Percentiles rank a stretch among this genome's conserved stretches.
These are phyloP conservation scores for Pseudogymnoascus sp. DNA, from an alignment of 2,329 filamentous ascomycete species.

Conservation along the genomic window DNA sequence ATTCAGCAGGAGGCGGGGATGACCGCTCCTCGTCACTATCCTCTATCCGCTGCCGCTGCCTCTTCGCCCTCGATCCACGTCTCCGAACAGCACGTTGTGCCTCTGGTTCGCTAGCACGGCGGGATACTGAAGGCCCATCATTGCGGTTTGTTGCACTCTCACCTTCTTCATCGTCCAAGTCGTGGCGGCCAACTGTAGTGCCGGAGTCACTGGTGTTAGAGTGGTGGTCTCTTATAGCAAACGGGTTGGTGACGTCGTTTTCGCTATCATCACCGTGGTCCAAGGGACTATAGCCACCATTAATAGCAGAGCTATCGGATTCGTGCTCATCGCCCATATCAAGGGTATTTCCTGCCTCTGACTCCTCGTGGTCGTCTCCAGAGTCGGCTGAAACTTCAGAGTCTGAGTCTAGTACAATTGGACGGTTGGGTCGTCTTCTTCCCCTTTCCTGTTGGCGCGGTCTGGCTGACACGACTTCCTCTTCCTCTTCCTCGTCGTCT, in stretches of 20 bases:
- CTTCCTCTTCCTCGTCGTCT: constrained; percentile 18
- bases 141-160: constrained; percentile 25
- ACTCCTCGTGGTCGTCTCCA: constrained; percentile 23
- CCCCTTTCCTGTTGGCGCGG: constrained; percentile 7
- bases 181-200: constrained; percentile 12
- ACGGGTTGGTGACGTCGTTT: constrained; percentile 14
- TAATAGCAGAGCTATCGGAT: constrained; percentile 10
- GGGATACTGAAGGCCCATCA: constrained; percentile 11
- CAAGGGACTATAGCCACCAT: constrained; percentile 28
- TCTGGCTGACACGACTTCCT: constrained; percentile 7
- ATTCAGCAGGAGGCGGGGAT: constrained; percentile 16
- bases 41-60: constrained; percentile 12
- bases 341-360: constrained; percentile 18
- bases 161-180: constrained; percentile 17
- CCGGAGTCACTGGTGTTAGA: constrained; percentile 11
- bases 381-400: constrained; percentile 18
- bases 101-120: not conserved
- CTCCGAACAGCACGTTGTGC: not conserved
- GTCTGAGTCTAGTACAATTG: constrained; percentile 4
- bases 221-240: not conserved
- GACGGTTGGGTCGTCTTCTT: not conserved
- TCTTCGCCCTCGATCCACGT: not conserved
- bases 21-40: constrained; percentile 19
- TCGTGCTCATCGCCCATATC: not conserved
- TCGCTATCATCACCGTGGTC: constrained; percentile 27